Percentiles rank a stretch among this genome's conserved stretches.
Conservation (phyloP, 148 eudicot genomes). For the Rhododendron griersonianum region DNA sequence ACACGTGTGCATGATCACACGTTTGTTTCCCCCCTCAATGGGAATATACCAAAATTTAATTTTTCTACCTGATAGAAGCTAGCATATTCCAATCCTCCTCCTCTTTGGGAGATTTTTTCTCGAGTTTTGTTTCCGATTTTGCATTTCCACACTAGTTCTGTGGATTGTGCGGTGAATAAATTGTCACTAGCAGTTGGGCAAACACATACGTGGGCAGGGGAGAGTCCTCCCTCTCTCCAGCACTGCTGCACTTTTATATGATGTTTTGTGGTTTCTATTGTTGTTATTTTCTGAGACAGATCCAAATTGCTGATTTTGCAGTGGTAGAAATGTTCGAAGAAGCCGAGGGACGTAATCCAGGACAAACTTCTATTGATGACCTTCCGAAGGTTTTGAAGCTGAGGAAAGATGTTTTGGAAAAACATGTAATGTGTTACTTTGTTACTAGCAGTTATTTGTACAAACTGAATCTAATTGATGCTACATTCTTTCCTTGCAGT, state of each 20-base stretch:
- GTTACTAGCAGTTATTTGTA: neutral
- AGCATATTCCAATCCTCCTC: neutral
- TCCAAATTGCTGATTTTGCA: constrained; percentile 23
- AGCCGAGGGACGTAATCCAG: constrained; percentile 54
- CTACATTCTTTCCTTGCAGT: constrained; percentile 37
- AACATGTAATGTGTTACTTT: constrained; percentile 35
- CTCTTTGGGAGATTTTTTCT: too few species aligned
- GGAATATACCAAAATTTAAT: neutral
- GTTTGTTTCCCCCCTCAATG: neutral
- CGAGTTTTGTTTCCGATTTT: neutral
- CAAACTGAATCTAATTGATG: neutral
- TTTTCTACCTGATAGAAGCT: neutral
- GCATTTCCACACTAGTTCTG: neutral
- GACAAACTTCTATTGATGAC: constrained; percentile 67
- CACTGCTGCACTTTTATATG: neutral
- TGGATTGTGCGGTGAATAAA: neutral
- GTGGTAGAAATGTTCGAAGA: constrained; percentile 84
- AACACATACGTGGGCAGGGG: neutral
- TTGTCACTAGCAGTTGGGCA: neutral
- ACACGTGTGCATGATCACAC: neutral
- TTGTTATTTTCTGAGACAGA: neutral
- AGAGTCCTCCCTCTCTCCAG: neutral
- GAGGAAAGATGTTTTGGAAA: constrained; percentile 73
- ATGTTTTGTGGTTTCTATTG: neutral
- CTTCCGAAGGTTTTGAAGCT: constrained; percentile 61